Evolutionary conservation across 2,329 filamentous ascomycete species (phyloP).

Genomic region (Cryphonectria parasitica): DNA sequence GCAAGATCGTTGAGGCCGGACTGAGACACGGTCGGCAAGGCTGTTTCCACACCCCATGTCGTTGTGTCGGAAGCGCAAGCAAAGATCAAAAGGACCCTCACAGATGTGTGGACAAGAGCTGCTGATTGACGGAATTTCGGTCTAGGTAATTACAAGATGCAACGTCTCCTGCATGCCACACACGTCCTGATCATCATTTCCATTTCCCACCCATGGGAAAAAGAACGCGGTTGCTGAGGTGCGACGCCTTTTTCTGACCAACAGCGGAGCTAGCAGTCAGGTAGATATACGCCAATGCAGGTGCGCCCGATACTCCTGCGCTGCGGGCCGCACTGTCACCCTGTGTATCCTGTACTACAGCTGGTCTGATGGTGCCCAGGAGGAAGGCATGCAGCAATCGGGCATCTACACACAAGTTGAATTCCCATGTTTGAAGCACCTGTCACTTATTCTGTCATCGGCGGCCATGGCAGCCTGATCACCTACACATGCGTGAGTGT

Average conservation of each 20-base stretch:
- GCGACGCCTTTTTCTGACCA: neutral
- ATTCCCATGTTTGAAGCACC: neutral
- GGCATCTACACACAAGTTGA: neutral
- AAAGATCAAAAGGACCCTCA: slow-evolving; percentile 4
- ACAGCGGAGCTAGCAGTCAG: neutral
- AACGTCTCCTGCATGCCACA: neutral
- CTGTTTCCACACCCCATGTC: neutral
- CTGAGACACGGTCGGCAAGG: neutral
- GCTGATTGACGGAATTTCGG: slow-evolving; percentile 20
- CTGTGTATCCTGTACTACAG: neutral
- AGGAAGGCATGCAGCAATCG: neutral
- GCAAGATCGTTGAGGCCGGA: neutral
- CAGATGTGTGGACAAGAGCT: neutral
- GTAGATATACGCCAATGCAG: neutral
- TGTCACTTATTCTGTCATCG: neutral
- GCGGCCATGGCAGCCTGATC: neutral
- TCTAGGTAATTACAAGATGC: neutral
- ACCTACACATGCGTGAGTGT: neutral
- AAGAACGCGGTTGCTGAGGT: neutral
- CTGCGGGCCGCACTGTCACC: neutral
- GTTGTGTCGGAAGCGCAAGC: neutral
- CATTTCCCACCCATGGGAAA: neutral
- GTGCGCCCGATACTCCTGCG: slow-evolving; percentile 3
- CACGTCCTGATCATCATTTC: neutral
- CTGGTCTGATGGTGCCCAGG: neutral